phyloP scores from a whole-genome alignment of 257 asterid genomes.

The Misopates orontium region DNA sequence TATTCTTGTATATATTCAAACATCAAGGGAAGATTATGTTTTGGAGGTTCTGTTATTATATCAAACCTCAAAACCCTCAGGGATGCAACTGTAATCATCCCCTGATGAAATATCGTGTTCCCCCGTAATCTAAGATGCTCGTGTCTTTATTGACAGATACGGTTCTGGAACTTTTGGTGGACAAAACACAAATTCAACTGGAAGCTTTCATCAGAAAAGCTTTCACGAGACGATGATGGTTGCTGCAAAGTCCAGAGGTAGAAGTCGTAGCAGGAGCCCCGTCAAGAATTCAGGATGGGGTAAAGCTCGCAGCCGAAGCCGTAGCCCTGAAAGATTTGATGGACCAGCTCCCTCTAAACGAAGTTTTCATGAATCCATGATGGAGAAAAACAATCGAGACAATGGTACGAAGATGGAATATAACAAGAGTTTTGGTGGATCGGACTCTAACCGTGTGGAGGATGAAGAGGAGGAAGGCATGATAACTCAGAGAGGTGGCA shows the following conservation, averaged over 20 bases:
- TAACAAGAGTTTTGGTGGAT: too few species aligned
- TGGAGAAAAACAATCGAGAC: too few species aligned
- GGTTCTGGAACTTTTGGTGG: constrained; percentile 37
- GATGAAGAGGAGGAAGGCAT: constrained; percentile 25
- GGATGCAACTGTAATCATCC: too few species aligned
- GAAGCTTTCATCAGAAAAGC: constrained; percentile 47
- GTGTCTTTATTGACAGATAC: constrained; percentile 32
- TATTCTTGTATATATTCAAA: too few species aligned
- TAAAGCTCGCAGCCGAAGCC: constrained; percentile 37
- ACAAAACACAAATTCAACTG: constrained; percentile 28
- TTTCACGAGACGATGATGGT: constrained; percentile 43
- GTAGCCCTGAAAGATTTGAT: constrained; percentile 59
- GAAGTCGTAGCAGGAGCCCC: constrained; percentile 69
- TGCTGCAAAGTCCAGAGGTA: constrained; percentile 37
- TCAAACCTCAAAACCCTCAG: too few species aligned
- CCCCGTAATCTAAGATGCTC: neutral
- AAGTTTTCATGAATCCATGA: constrained; percentile 60
- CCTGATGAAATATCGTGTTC: neutral
- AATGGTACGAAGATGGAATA: too few species aligned
- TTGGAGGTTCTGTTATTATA: too few species aligned
- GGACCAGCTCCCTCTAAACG: constrained; percentile 34
- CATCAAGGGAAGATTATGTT: too few species aligned
- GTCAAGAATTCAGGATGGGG: constrained; percentile 51
- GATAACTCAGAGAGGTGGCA: constrained; percentile 22
- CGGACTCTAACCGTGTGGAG: constrained; percentile 30